These are phyloP conservation scores for Phytopythium montanum DNA, from an alignment of 352 stramenopile genomes.

Conservation along the genomic window DNA sequence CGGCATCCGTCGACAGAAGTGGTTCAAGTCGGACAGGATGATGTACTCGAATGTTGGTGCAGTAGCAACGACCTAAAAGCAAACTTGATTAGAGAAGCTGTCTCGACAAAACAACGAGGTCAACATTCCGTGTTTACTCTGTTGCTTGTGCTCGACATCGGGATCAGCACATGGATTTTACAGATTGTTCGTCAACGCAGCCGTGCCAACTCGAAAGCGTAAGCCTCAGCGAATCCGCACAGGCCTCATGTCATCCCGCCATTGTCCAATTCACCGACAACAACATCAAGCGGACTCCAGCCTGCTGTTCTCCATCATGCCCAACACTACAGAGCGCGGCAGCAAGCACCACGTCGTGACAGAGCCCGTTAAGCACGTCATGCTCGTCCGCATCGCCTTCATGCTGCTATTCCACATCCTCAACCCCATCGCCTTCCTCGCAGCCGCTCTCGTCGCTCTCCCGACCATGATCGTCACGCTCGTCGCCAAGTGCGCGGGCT, in stretches of 20 bases:
- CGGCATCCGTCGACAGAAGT: too few relatives aligned
- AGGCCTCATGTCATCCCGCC: background rate
- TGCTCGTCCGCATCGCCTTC: background rate
- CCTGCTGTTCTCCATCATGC: background rate
- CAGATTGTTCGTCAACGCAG: too few relatives aligned
- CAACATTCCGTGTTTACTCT: too few relatives aligned
- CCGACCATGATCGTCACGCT: background rate
- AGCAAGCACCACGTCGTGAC: background rate
- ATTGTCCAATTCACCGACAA: background rate
- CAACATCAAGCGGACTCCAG: background rate
- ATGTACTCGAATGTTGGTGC: too few relatives aligned
- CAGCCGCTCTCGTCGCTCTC: background rate
- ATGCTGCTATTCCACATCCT: conserved; percentile 3
- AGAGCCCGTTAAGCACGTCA: background rate
- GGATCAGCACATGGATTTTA: too few relatives aligned
- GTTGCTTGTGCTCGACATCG: too few relatives aligned
- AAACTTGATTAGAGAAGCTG: too few relatives aligned
- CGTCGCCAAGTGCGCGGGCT: conserved; percentile 1
- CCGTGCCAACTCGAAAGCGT: background rate
- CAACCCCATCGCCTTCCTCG: background rate
- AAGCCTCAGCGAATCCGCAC: background rate
- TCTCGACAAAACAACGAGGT: too few relatives aligned
- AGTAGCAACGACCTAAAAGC: too few relatives aligned
- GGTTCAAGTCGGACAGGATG: too few relatives aligned
- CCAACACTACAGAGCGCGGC: background rate